Percentiles rank a stretch among this genome's conserved stretches.
Conservation (phyloP, 306 rosid species). For the Rosa persica region DNA sequence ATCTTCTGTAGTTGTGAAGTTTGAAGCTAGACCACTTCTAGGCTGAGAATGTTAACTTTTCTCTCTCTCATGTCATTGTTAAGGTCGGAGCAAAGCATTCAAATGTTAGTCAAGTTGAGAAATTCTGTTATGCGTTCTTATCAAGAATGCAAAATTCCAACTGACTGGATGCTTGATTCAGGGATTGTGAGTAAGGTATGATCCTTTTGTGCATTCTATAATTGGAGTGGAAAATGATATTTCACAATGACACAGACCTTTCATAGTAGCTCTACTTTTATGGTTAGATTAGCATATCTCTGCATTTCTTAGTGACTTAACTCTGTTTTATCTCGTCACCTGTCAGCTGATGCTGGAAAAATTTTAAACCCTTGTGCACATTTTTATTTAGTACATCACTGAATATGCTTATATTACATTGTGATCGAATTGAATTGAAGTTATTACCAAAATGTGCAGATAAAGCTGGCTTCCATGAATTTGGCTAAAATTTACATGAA, state of each 20-base stretch:
- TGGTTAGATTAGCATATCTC: neutral
- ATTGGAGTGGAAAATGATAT: neutral
- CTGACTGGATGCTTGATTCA: conserved; percentile 91
- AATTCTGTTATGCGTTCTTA: conserved; percentile 58
- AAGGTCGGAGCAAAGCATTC: conserved; percentile 83
- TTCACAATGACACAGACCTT: neutral
- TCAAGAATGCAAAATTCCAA: conserved; percentile 67
- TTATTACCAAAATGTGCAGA: conserved; percentile 43
- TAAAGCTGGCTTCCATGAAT: conserved; percentile 75
- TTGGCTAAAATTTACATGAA: conserved; percentile 85
- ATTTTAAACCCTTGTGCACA: neutral
- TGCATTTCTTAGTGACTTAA: neutral
- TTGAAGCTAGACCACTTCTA: conserved; percentile 13
- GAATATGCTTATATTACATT: neutral
- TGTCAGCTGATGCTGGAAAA: neutral
- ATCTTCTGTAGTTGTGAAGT: conserved; percentile 1
- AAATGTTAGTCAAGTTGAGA: conserved; percentile 59
- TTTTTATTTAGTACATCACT: neutral
- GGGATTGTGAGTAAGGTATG: conserved; percentile 71
- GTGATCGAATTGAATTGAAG: conserved; percentile 20
- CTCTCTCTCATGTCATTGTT: conserved; percentile 26
- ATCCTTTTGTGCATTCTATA: neutral
- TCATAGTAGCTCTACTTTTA: neutral
- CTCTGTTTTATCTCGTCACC: neutral
- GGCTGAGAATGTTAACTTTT: conserved; percentile 17